Percentiles rank a stretch among this genome's conserved stretches.
These are phyloP conservation scores for Plasmodium fragile DNA, from an alignment of 169 alveolate species.

Conservation along the genomic window DNA sequence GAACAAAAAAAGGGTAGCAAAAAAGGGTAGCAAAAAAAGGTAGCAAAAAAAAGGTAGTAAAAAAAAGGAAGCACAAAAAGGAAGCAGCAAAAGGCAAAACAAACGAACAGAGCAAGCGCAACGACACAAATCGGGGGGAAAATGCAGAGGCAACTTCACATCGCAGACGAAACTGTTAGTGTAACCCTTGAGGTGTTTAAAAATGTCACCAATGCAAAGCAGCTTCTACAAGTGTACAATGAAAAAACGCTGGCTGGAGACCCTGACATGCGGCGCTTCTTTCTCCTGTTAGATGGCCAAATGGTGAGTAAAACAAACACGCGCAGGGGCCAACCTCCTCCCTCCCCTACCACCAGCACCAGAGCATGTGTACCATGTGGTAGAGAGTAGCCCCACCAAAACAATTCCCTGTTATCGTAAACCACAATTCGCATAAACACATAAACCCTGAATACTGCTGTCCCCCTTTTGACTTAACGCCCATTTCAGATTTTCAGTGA, in stretches of 20 bases:
- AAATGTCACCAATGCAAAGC: constrained; percentile 57
- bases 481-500: constrained; percentile 43
- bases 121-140: not conserved
- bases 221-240: constrained; percentile 5
- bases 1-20: not conserved
- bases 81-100: not conserved
- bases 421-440: not conserved
- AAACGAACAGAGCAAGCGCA: not conserved
- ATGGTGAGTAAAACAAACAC: not conserved
- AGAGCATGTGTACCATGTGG: not conserved
- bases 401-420: not conserved
- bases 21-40: not conserved
- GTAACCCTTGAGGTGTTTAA: constrained; percentile 47
- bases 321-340: not conserved
- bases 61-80: not conserved
- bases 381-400: not conserved
- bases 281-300: constrained; percentile 44
- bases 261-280: not conserved
- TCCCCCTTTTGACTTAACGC: not conserved
- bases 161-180: constrained; percentile 26
- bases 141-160: constrained; percentile 12
- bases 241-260: not conserved
- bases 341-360: too few relatives aligned
- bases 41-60: not conserved
- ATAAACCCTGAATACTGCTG: too few relatives aligned